phyloP scores from a whole-genome alignment of 768 basidiomycete species.

The Scleroderma citrinum region DNA sequence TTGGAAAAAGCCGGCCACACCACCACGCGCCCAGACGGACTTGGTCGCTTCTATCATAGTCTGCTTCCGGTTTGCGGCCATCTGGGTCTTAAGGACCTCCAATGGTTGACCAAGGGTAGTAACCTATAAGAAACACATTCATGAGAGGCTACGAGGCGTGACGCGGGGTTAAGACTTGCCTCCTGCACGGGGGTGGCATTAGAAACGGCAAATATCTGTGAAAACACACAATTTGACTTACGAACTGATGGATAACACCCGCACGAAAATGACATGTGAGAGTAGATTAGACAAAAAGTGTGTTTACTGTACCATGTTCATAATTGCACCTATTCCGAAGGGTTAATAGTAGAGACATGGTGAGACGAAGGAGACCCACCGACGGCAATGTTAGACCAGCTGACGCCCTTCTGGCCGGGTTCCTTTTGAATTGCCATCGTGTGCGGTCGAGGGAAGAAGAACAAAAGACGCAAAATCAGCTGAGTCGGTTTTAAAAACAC shows the following conservation, averaged over 20 bases:
- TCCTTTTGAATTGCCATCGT: conserved; percentile 78
- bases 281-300: conserved; percentile 26
- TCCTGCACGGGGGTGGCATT: conserved; percentile 42
- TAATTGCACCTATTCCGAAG: conserved; percentile 68
- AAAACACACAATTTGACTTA: conserved; percentile 19
- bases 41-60: conserved; percentile 81
- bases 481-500: neutral
- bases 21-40: conserved; percentile 90
- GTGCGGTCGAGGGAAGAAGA: conserved; percentile 9
- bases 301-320: conserved; percentile 84
- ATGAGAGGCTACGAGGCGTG: neutral
- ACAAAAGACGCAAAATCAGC: neutral
- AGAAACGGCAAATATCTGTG: conserved; percentile 3
- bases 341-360: conserved; percentile 14
- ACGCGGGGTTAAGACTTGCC: conserved; percentile 43
- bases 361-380: conserved; percentile 45
- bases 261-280: conserved; percentile 5
- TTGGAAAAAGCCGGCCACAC: conserved; percentile 88
- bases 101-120: conserved; percentile 97
- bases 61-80: conserved; percentile 95
- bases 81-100: conserved; percentile 98
- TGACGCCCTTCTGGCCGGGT: conserved; percentile 88
- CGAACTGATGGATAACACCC: conserved; percentile 35
- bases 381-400: conserved; percentile 93
- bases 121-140: conserved; percentile 48